Evolutionary conservation across 306 rosid genomes (phyloP).

Genomic region (Ammopiptanthus mongolicus): DNA sequence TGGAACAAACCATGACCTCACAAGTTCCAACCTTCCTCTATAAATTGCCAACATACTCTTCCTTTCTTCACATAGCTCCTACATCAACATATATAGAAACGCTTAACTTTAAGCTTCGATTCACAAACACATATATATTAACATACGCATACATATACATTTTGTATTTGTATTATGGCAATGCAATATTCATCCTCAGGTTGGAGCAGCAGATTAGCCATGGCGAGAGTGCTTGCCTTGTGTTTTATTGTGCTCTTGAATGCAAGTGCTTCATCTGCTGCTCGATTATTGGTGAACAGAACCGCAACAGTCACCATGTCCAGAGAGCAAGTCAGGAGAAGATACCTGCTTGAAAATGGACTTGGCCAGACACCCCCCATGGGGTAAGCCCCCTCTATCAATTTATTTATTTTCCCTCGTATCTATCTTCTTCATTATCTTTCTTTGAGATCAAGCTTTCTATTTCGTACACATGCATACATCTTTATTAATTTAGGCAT

Average conservation of each 20-base stretch:
- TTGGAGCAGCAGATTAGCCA: neutral
- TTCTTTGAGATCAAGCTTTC: neutral
- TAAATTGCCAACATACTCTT: neutral
- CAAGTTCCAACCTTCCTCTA: neutral
- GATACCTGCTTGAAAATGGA: slow-evolving; percentile 30
- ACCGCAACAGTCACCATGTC: neutral
- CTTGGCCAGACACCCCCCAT: slow-evolving; percentile 40
- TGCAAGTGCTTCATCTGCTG: neutral
- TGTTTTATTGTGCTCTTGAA: slow-evolving; percentile 19
- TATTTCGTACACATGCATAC: neutral
- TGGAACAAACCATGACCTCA: neutral
- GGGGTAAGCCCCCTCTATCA: slow-evolving; percentile 26
- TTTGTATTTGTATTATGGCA: neutral
- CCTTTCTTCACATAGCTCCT: neutral
- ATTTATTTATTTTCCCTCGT: too few relatives aligned
- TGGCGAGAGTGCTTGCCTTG: neutral
- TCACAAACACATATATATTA: neutral
- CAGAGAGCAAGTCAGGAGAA: neutral
- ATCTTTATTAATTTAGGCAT: neutral
- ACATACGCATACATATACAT: neutral
- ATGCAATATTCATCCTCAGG: neutral
- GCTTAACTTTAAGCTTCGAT: neutral
- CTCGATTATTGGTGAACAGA: neutral
- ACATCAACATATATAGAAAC: too few relatives aligned
- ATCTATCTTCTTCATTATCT: neutral